Conservation (phyloP, 2,329 filamentous ascomycete species). For the Aspergillus brunneoviolaceus region DNA sequence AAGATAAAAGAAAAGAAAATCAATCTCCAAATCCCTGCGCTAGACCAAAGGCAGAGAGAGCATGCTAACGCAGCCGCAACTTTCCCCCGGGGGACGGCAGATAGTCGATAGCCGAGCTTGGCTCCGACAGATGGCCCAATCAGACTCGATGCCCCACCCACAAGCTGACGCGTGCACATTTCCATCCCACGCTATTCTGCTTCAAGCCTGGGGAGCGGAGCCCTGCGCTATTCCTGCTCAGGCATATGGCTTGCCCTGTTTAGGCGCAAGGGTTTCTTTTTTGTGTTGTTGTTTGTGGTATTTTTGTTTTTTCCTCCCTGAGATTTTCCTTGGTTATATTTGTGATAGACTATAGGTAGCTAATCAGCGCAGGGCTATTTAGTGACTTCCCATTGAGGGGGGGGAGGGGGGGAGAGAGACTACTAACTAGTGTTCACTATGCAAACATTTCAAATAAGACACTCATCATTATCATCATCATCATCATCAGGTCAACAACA, state of each 20-base stretch:
- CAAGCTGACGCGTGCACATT: conserved; percentile 39
- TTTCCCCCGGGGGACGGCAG: conserved; percentile 31
- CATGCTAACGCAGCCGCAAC: conserved; percentile 4
- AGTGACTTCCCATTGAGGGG: not conserved
- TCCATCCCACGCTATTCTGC: conserved; percentile 12
- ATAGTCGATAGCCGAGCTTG: conserved; percentile 43
- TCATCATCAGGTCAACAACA: too few relatives aligned
- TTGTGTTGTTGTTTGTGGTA: not conserved
- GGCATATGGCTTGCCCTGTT: conserved; percentile 9
- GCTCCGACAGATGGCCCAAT: conserved; percentile 34
- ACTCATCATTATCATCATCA: too few relatives aligned
- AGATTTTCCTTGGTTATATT: not conserved
- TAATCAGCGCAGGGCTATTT: not conserved
- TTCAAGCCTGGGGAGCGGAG: not conserved
- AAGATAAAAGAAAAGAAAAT: not conserved
- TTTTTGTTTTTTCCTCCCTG: not conserved
- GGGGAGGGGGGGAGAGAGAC: too few relatives aligned
- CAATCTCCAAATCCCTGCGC: conserved; percentile 10
- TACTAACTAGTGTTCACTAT: too few relatives aligned
- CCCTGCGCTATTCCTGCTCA: conserved; percentile 15
- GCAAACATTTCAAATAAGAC: too few relatives aligned
- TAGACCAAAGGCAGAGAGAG: not conserved
- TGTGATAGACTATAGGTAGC: not conserved
- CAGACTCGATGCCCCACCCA: conserved; percentile 14
- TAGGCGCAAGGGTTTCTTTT: conserved; percentile 9